These are phyloP conservation scores for Allantophomopsis cytisporea DNA, from an alignment of 2,329 filamentous ascomycete genomes.

Conservation along the genomic window DNA sequence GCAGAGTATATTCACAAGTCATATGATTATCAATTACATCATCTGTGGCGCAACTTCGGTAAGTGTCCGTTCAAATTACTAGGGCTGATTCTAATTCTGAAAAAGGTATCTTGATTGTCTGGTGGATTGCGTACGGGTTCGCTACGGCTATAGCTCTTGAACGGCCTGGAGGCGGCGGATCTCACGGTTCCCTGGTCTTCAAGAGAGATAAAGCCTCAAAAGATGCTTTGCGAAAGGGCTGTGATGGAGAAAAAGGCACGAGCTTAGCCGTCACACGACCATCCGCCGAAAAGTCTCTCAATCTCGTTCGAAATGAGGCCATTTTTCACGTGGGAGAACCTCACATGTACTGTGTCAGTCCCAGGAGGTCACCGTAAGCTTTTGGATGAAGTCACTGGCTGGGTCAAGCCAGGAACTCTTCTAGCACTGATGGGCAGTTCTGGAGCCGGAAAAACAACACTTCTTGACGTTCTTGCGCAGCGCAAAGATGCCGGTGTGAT, in stretches of 20 bases:
- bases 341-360: conserved; percentile 49
- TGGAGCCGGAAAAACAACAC: conserved; percentile 74
- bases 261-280: not conserved
- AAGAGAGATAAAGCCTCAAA: conserved; percentile 51
- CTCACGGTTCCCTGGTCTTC: conserved; percentile 32
- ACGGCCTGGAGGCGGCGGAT: conserved; percentile 6
- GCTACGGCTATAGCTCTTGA: conserved; percentile 28
- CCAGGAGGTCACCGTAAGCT: conserved; percentile 46
- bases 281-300: conserved; percentile 12
- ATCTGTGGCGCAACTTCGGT: conserved; percentile 58
- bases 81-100: not conserved
- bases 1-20: conserved; percentile 36
- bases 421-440: conserved; percentile 41
- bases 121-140: conserved; percentile 31
- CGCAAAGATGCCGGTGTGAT: conserved; percentile 82
- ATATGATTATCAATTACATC: conserved; percentile 38
- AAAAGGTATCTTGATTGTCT: conserved; percentile 31
- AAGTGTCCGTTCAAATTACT: conserved; percentile 12
- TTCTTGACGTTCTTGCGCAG: conserved; percentile 72
- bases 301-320: conserved; percentile 44
- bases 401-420: conserved; percentile 57
- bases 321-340: conserved; percentile 60
- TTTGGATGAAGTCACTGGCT: conserved; percentile 66
- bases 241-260: conserved; percentile 31
- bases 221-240: conserved; percentile 36